phyloP scores from a whole-genome alignment of 345 rosid genomes.

The Lepidium sativum region DNA sequence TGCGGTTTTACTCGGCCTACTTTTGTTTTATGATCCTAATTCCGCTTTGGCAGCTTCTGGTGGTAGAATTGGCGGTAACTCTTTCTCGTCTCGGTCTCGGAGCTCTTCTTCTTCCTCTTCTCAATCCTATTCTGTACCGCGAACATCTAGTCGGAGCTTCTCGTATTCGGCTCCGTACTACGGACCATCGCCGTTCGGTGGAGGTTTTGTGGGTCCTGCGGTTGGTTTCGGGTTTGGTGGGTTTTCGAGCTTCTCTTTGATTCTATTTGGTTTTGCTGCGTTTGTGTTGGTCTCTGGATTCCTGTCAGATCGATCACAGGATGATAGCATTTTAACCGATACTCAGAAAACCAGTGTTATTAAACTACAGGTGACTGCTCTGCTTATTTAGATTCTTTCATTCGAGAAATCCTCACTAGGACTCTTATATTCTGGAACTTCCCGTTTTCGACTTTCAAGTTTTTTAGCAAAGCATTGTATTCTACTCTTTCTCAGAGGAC shows the following conservation, averaged over 20 bases:
- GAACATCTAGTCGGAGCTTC: conserved; percentile 30
- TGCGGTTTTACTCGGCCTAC: conserved; percentile 47
- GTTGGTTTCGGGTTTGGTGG: conserved; percentile 77
- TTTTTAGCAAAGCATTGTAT: not conserved
- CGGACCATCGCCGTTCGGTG: conserved; percentile 70
- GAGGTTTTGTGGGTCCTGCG: conserved; percentile 70
- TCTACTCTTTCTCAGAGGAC: not conserved
- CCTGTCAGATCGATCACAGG: conserved; percentile 64
- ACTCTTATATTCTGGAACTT: not conserved
- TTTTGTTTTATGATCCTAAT: conserved; percentile 49
- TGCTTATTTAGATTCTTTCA: too few species aligned
- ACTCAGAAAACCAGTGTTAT: conserved; percentile 70
- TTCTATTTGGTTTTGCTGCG: conserved; percentile 70
- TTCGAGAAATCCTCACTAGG: too few species aligned
- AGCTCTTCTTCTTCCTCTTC: conserved; percentile 42
- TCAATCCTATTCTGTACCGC: conserved; percentile 46
- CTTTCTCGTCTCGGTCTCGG: conserved; percentile 55
- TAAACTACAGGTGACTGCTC: conserved; percentile 68
- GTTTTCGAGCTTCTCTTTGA: conserved; percentile 61
- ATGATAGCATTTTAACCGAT: conserved; percentile 44
- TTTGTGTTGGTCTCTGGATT: conserved; percentile 80
- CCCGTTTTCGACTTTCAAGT: not conserved
- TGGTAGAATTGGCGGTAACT: conserved; percentile 67
- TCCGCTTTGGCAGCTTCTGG: conserved; percentile 74
- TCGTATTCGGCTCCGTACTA: conserved; percentile 60